Conservation (phyloP, 2,329 filamentous ascomycete genomes). For the Epichloe hybrida region DNA sequence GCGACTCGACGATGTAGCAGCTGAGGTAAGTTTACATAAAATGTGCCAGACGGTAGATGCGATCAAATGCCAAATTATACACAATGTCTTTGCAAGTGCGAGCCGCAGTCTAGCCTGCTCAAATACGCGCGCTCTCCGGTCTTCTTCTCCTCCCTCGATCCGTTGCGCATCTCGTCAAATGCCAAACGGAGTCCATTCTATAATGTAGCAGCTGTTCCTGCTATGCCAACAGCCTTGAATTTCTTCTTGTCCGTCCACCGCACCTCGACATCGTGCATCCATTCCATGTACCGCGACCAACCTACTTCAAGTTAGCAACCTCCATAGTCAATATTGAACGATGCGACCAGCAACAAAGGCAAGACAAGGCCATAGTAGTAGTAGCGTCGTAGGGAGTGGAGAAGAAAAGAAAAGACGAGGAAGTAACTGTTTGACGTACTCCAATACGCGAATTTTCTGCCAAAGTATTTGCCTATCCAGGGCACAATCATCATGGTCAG, state of each 20-base stretch:
- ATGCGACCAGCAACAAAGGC: no score
- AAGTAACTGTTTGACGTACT: conserved; percentile 41
- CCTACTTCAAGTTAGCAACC: conserved; percentile 35
- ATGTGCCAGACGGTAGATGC: neutral
- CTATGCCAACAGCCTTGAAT: conserved; percentile 50
- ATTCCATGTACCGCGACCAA: conserved; percentile 89
- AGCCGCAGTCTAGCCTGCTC: neutral
- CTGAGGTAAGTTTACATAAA: no score
- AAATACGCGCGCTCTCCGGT: neutral
- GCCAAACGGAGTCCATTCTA: conserved; percentile 15
- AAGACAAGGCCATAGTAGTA: neutral
- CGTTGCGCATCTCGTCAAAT: neutral
- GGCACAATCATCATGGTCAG: conserved; percentile 91
- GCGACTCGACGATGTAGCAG: no score
- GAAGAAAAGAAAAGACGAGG: no score
- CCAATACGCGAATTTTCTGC: conserved; percentile 91
- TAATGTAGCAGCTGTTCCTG: conserved; percentile 45
- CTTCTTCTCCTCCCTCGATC: neutral
- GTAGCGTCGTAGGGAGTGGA: neutral
- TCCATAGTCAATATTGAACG: neutral
- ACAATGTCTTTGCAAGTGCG: neutral
- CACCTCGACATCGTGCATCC: conserved; percentile 74
- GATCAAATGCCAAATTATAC: neutral
- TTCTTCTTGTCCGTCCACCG: conserved; percentile 46
- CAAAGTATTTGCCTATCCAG: conserved; percentile 88